These are phyloP conservation scores for Salvia splendens DNA, from an alignment of 257 asterid species.

Conservation along the genomic window DNA sequence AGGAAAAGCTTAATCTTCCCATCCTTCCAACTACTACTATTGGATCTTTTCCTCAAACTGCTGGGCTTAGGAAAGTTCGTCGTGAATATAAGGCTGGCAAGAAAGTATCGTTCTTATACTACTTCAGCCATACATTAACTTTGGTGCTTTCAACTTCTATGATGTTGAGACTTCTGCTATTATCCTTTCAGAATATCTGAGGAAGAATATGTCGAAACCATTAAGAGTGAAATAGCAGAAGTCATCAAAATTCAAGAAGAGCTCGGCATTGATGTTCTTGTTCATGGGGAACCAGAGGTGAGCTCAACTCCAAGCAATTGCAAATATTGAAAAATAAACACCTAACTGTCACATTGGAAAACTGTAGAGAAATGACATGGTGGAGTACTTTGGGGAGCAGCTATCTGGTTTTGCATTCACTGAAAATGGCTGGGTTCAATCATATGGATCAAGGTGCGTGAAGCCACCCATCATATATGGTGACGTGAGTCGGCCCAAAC, in stretches of 20 bases:
- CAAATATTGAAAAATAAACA: background rate
- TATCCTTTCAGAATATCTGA: slow-evolving; percentile 57
- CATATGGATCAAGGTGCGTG: slow-evolving; percentile 89
- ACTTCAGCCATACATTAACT: background rate
- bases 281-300: slow-evolving; percentile 95
- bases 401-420: slow-evolving; percentile 87
- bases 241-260: slow-evolving; percentile 84
- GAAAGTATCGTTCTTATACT: slow-evolving; percentile 36
- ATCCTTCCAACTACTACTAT: slow-evolving; percentile 89
- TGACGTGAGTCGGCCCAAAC: slow-evolving; percentile 82
- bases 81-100: slow-evolving; percentile 91
- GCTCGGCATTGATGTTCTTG: slow-evolving; percentile 84
- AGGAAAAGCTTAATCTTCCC: slow-evolving; percentile 77
- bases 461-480: slow-evolving; percentile 93
- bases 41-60: slow-evolving; percentile 94
- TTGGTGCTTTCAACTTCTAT: slow-evolving; percentile 8
- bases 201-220: slow-evolving; percentile 66
- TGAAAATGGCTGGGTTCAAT: slow-evolving; percentile 89
- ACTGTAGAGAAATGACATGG: slow-evolving; percentile 88
- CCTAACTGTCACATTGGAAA: slow-evolving; percentile 15
- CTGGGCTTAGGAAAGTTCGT: slow-evolving; percentile 78
- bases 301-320: background rate
- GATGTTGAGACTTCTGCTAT: slow-evolving; percentile 16
- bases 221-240: slow-evolving; percentile 62
- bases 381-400: slow-evolving; percentile 92